These are phyloP conservation scores for Sphaerulina musiva DNA, from an alignment of 2,329 filamentous ascomycete genomes.

Conservation along the genomic window DNA sequence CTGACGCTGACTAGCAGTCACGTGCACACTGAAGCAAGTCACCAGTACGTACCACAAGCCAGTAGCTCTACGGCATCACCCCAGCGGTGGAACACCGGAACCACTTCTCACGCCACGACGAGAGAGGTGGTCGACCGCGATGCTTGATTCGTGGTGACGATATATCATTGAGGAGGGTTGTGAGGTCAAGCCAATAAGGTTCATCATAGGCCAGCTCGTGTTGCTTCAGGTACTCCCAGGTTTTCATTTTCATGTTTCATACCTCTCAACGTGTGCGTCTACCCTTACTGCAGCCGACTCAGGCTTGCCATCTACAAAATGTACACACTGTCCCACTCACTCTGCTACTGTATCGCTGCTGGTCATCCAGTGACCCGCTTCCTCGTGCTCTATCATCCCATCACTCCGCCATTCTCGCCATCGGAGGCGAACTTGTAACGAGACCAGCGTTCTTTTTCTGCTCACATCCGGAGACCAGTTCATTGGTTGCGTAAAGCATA, in stretches of 20 bases:
- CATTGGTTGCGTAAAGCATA: neutral
- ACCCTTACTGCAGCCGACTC: neutral
- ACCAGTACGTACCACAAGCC: too few relatives aligned
- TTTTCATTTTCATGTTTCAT: too few relatives aligned
- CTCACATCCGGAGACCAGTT: neutral
- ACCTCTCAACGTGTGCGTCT: too few relatives aligned
- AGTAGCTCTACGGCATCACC: too few relatives aligned
- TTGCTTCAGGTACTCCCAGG: too few relatives aligned
- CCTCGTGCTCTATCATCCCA: neutral
- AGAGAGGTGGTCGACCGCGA: too few relatives aligned
- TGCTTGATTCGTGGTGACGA: too few relatives aligned
- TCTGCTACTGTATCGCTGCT: constrained; percentile 14
- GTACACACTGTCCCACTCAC: neutral
- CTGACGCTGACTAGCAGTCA: neutral
- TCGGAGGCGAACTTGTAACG: constrained; percentile 11
- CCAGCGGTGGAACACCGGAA: too few relatives aligned
- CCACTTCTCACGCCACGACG: too few relatives aligned
- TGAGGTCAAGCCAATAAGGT: too few relatives aligned
- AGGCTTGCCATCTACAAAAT: neutral
- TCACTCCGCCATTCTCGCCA: neutral
- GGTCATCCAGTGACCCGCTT: neutral
- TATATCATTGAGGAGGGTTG: too few relatives aligned
- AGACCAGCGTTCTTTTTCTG: constrained; percentile 14
- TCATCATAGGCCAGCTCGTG: too few relatives aligned
- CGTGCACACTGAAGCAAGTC: neutral